phyloP scores from a whole-genome alignment of 2,329 filamentous ascomycete species.

The Colletotrichum sp. region DNA sequence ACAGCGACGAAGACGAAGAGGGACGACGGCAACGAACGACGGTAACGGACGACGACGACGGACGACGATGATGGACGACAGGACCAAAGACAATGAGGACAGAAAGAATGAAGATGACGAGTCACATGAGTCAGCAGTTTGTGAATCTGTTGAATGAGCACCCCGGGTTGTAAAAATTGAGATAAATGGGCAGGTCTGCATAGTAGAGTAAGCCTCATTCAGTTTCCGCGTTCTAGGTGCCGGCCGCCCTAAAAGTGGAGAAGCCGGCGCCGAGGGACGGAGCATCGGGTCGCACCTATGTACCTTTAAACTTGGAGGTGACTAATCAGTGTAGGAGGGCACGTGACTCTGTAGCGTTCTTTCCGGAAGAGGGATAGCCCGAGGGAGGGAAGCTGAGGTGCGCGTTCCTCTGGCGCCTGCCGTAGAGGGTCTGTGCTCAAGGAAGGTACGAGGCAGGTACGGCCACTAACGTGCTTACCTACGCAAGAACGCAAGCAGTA shows the following conservation, averaged over 20 bases:
- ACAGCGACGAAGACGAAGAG: not conserved
- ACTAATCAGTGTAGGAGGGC: accelerated
- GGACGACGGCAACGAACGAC: not conserved
- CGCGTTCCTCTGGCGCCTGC: constrained; percentile 53
- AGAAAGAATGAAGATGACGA: not conserved
- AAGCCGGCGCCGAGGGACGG: not conserved
- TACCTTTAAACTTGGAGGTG: not conserved
- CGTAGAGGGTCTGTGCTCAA: constrained; percentile 8
- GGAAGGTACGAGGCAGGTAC: not conserved
- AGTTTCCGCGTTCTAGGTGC: too few species aligned
- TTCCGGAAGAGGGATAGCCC: not conserved
- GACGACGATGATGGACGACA: not conserved
- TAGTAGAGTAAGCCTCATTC: too few species aligned
- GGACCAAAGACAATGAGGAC: not conserved
- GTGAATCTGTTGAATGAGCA: accelerated
- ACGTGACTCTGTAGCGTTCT: accelerated
- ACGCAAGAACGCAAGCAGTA: constrained; percentile 15
- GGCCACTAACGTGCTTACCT: constrained; percentile 3
- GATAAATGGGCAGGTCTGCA: not conserved
- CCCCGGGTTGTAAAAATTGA: not conserved
- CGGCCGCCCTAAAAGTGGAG: not conserved
- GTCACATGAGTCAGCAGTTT: not conserved
- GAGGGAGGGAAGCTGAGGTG: not conserved
- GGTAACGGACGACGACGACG: not conserved
- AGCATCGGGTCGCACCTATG: not conserved